Evolutionary conservation across 2,329 filamentous ascomycete genomes (phyloP), one percentile per base, ranked within the genome.

Genomic region (Penicillium sp.): DNA sequence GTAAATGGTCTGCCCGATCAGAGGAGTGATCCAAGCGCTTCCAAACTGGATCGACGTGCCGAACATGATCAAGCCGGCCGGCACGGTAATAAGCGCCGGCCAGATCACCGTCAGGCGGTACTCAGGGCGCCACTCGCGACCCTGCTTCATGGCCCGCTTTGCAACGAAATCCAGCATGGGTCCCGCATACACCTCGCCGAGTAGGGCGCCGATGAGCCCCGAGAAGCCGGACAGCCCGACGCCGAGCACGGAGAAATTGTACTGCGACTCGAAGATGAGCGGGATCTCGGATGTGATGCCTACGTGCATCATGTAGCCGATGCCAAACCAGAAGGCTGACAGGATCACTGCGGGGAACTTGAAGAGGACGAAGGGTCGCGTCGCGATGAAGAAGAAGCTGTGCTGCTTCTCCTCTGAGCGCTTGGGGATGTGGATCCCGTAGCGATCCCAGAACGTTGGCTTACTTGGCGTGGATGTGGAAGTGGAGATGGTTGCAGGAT

Each of bases 261-360:
- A 53, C 31, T 48, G 33, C 51, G 11, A 43, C 41, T 53, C 44
- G 35, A 53, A 53, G 33, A 53, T 41, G 33, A 53, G 44, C 35
- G 51, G 51, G 33, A 53, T 48, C 43, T 53, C 51, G 33, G 51
- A 20, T 8, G 51, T 53, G 31, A 53, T 53, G 20, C 51, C 51
- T 12, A 53, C 51, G 23, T 53, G 51, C 51, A 53, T 53, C 51
- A 48, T 53, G 51, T 53, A 53, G 35, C 44, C 35, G 20, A 53
- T 48, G 11, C 51, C 51, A n/a, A 53, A 53, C 51, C 51, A 53
- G 33, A 53, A 53, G 31, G 51, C 51, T 18, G 51, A 53, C 15
- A 53, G 51, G 33, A 53, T 48, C 33, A 53, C 51, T 25, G 43
- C 51, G 18, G 51, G 51, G 43, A n/a, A 53, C 18, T 48, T 48